Base-by-base conservation (phyloP, 805 yeast species). In the Peterozyma xylosa region DNA sequence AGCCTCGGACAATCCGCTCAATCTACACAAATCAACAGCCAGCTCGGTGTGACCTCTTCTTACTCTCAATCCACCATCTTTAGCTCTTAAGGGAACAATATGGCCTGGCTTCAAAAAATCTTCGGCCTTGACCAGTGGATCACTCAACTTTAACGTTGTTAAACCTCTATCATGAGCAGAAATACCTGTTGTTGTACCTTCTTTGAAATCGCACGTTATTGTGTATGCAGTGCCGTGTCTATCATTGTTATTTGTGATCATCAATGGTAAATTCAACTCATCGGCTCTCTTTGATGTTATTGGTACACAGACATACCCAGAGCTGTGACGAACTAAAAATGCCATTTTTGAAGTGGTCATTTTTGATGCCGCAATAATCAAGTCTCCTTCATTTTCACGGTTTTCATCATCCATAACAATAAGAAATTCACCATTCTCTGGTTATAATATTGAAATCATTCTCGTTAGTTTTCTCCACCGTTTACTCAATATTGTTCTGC, bases 1-100 rank as follows among this genome's bases (percentile, higher is more conserved):
- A 2, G 88, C 99, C 2, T 93, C 95, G 50, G 77, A 76, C 53
- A 86, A 70, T 0, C 88, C 89, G 6, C 91, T 74, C 55, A 90
- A 70, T 55, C 68, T 67, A 58, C 96, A 82, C 50, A 93, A 71
- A 58, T 91, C 96, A 9, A 93, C 95, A 27, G 88, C 89, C 14
- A 99, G 98, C 67, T 93, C 99, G 10, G 99, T 93, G 61, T 93
- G 99, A 13, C 99, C 99, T 46, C 86, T 71, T 70, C 99, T 84
- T 41, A 68, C 66, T 45, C 80, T 68, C 45, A 93, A 78, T 42
- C 95, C 82, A 1, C 96, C 96, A 18, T 85, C 85, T 16, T 74
- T 85, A 2, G 98, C 98, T 53, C 98, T 75, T 54, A 93, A 72
- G 2, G 99, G 99, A 51, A 91, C 78, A 30, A 93, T 69, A 58